Conservation (phyloP, 768 basidiomycete species). For the Boletus subcaerulescens region DNA sequence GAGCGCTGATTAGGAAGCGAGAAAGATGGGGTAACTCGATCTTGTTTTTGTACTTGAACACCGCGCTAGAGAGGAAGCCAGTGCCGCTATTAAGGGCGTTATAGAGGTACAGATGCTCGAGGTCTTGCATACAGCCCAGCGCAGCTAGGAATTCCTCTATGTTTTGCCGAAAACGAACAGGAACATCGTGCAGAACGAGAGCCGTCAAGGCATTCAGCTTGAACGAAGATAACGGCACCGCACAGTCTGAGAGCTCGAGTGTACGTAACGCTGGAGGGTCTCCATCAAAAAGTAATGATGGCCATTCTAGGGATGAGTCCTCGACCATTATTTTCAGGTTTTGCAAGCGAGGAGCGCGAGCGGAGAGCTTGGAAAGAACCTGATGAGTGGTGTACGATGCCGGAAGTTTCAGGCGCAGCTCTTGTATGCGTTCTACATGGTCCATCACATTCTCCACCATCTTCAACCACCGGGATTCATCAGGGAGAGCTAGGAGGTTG, state of each 20-base stretch:
- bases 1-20: no score
- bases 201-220: constrained; percentile 27
- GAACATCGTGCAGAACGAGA: constrained; percentile 32
- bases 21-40: no score
- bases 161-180: constrained; percentile 23
- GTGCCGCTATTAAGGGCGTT: background rate
- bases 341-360: background rate
- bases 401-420: no score
- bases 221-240: background rate
- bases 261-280: background rate
- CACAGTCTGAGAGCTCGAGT: background rate
- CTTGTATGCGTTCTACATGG: no score
- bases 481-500: no score
- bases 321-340: background rate
- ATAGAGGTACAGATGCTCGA: no score
- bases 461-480: no score
- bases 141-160: constrained; percentile 30
- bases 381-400: background rate
- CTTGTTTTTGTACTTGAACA: no score
- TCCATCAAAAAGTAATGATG: background rate
- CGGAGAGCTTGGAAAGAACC: background rate
- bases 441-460: no score
- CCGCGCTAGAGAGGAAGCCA: no score
- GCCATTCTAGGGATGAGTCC: background rate
- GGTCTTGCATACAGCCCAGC: constrained; percentile 31